Conservation (phyloP, 2,329 filamentous ascomycete genomes). For the Aspergillus sp. region DNA sequence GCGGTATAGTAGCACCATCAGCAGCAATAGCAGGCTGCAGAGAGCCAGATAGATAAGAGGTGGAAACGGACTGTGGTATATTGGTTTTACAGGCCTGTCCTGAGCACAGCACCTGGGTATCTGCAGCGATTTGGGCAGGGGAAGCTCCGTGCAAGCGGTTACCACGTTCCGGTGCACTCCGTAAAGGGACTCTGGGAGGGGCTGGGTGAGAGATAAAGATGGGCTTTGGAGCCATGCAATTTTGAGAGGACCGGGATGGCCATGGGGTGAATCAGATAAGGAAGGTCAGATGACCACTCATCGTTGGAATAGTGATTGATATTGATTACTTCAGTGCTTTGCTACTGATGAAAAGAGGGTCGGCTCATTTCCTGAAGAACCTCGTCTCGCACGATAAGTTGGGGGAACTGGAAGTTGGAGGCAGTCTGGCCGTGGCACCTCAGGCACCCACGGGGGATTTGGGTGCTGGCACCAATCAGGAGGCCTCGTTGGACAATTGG, state of each 20-base stretch:
- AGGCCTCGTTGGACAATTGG: background rate
- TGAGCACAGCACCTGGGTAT: background rate
- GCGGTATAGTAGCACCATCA: background rate
- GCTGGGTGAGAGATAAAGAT: background rate
- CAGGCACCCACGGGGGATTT: background rate
- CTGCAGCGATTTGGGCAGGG: background rate
- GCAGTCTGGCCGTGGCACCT: background rate
- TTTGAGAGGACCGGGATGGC: background rate
- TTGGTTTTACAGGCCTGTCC: no score
- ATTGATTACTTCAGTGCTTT: background rate
- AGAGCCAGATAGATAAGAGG: background rate
- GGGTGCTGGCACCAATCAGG: slow-evolving; percentile 8
- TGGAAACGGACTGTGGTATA: background rate
- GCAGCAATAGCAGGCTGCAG: background rate
- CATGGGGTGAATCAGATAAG: background rate
- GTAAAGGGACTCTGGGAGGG: background rate
- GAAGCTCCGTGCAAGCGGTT: background rate
- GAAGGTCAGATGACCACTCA: background rate
- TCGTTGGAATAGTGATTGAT: background rate
- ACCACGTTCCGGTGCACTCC: background rate
- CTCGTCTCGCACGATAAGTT: background rate
- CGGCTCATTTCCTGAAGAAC: slow-evolving; percentile 2
- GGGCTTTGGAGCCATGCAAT: background rate
- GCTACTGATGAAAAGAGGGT: background rate
- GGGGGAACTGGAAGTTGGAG: no score